Evolutionary conservation across 2,329 filamentous ascomycete genomes (phyloP).

Genomic region (Fusarium keratoplasticum): DNA sequence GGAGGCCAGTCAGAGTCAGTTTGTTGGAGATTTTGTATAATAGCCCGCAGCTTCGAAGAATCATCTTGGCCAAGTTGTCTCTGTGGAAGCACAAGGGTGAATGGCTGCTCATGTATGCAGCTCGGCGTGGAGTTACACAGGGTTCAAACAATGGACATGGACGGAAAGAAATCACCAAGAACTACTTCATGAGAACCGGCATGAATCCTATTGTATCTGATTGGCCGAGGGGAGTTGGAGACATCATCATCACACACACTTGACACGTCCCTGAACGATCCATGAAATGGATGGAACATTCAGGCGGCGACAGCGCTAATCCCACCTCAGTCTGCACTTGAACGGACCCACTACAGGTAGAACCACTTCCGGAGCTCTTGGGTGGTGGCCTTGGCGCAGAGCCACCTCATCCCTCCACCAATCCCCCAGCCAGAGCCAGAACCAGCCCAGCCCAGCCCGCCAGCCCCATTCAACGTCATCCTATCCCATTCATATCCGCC

Average conservation of each 20-base stretch:
- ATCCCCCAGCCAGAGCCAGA: neutral
- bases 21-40: neutral
- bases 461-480: slow-evolving; percentile 41
- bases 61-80: neutral
- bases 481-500: slow-evolving; percentile 33
- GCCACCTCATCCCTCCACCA: slow-evolving; percentile 16
- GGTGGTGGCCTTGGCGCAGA: neutral
- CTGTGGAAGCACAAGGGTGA: neutral
- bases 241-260: neutral
- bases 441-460: slow-evolving; percentile 10
- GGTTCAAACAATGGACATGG: neutral
- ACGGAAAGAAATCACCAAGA: neutral
- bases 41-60: neutral
- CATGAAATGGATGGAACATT: neutral
- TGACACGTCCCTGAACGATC: neutral
- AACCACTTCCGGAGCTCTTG: slow-evolving; percentile 15
- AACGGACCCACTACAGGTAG: slow-evolving; percentile 13
- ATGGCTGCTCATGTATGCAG: neutral
- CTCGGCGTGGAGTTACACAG: neutral
- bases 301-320: slow-evolving; percentile 7
- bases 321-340: neutral
- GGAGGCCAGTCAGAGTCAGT: neutral
- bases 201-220: neutral
- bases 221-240: neutral
- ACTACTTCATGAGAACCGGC: neutral